Conservation (phyloP, 768 basidiomycete species). For the Tricholoma flavovirens region DNA sequence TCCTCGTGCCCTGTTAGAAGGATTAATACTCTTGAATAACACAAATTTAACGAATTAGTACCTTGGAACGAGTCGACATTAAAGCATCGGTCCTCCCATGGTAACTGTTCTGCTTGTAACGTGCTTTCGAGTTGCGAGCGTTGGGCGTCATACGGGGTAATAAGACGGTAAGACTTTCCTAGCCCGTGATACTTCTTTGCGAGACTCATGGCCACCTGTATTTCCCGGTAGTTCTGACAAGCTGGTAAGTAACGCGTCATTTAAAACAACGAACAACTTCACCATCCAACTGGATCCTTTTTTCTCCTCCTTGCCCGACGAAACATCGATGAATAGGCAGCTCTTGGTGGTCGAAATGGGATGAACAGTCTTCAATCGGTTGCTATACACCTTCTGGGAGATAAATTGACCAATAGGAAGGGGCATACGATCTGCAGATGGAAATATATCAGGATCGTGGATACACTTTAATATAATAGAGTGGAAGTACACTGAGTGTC, state of each 20-base stretch:
- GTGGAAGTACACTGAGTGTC: constrained; percentile 53
- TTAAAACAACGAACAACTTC: constrained; percentile 5
- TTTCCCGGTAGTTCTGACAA: constrained; percentile 49
- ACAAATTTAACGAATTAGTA: constrained; percentile 17
- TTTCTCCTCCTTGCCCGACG: constrained; percentile 24
- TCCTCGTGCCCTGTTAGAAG: constrained; percentile 59
- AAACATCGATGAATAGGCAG: constrained; percentile 55
- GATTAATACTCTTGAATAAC: not conserved
- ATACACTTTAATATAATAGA: not conserved
- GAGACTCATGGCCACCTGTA: constrained; percentile 39
- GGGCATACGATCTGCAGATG: constrained; percentile 53
- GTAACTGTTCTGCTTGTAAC: constrained; percentile 39
- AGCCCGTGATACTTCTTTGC: constrained; percentile 35
- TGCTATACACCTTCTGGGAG: constrained; percentile 50
- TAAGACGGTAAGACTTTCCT: constrained; percentile 46
- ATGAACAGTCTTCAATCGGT: constrained; percentile 45
- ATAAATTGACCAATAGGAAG: constrained; percentile 56
- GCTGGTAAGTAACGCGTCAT: not conserved
- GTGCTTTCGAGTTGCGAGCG: constrained; percentile 44
- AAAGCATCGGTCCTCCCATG: constrained; percentile 60
- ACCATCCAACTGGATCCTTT: constrained; percentile 34
- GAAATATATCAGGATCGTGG: not conserved
- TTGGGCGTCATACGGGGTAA: constrained; percentile 76
- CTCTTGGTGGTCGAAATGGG: constrained; percentile 26
- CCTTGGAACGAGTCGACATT: constrained; percentile 81